These are phyloP conservation scores for Diaporthe vaccinii DNA, from an alignment of 2,329 filamentous ascomycete genomes.

Conservation along the genomic window DNA sequence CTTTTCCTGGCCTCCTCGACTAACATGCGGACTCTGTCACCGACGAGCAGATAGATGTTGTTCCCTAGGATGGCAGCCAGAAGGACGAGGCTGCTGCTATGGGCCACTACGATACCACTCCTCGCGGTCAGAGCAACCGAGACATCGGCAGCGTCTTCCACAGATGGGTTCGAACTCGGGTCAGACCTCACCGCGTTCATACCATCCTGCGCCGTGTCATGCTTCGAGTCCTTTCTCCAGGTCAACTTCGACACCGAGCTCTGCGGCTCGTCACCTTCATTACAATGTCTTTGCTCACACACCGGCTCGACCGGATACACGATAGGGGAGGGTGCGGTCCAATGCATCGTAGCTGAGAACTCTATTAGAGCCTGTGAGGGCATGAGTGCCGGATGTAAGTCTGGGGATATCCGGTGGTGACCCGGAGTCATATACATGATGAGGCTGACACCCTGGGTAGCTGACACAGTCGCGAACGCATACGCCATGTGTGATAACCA, in stretches of 20 bases:
- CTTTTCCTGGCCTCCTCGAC: constrained; percentile 14
- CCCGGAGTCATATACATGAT: neutral
- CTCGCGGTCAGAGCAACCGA: constrained; percentile 51
- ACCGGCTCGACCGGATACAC: constrained; percentile 74
- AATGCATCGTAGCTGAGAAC: constrained; percentile 72
- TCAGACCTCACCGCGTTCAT: constrained; percentile 59
- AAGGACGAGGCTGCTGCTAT: constrained; percentile 37
- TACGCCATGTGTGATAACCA: constrained; percentile 70
- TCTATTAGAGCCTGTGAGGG: constrained; percentile 65
- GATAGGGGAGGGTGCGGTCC: constrained; percentile 77
- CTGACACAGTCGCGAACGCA: constrained; percentile 60
- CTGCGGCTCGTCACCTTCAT: constrained; percentile 64
- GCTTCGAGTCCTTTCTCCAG: constrained; percentile 74
- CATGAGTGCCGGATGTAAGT: constrained; percentile 56
- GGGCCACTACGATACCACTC: constrained; percentile 35
- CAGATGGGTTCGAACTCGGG: constrained; percentile 49
- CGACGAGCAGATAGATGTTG: constrained; percentile 53
- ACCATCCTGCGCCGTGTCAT: constrained; percentile 71
- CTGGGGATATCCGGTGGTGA: neutral
- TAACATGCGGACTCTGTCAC: constrained; percentile 13
- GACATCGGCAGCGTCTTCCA: constrained; percentile 45
- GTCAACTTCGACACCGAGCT: constrained; percentile 66
- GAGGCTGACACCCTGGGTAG: constrained; percentile 48
- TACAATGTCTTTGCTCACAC: constrained; percentile 75
- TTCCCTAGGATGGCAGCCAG: constrained; percentile 56